Conservation (phyloP, 192 early-diverging fungal genomes). For the Podila epigama region DNA sequence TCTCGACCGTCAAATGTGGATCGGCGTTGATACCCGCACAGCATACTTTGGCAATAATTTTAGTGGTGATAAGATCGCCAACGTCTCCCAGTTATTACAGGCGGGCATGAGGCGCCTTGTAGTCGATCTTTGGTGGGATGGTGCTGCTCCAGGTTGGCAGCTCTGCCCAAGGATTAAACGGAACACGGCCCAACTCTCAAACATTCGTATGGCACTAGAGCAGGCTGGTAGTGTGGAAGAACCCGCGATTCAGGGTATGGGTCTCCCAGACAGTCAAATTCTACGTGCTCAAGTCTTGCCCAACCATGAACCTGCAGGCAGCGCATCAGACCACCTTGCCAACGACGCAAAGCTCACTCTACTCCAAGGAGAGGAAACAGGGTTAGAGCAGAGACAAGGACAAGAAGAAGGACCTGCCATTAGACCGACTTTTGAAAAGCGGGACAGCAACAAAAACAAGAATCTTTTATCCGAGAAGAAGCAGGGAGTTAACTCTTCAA, state of each 20-base stretch:
- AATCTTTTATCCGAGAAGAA: too few relatives aligned
- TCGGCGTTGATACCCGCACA: conserved; percentile 27
- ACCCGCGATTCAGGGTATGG: conserved; percentile 13
- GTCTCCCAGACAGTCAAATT: neutral
- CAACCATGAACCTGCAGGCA: neutral
- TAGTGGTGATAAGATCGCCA: conserved; percentile 15
- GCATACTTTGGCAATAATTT: conserved; percentile 36
- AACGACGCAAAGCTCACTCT: too few relatives aligned
- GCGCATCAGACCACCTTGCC: too few relatives aligned
- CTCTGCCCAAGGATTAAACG: conserved; percentile 30
- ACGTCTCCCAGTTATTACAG: conserved; percentile 20
- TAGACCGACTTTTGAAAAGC: too few relatives aligned
- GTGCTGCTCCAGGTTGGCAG: conserved; percentile 26
- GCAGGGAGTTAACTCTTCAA: neutral
- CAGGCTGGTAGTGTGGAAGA: neutral
- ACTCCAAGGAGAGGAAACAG: too few relatives aligned
- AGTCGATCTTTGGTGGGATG: conserved; percentile 45
- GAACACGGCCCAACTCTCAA: neutral
- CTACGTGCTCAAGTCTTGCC: neutral
- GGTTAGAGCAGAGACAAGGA: too few relatives aligned
- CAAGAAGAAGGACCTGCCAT: too few relatives aligned
- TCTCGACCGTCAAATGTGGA: conserved; percentile 25
- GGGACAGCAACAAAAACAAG: too few relatives aligned
- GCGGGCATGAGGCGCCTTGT: conserved; percentile 37
- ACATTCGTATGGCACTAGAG: conserved; percentile 9